Evolutionary conservation across 495 filamentous ascomycete genomes (phyloP).

Genomic region (Aspergillus ostianus): DNA sequence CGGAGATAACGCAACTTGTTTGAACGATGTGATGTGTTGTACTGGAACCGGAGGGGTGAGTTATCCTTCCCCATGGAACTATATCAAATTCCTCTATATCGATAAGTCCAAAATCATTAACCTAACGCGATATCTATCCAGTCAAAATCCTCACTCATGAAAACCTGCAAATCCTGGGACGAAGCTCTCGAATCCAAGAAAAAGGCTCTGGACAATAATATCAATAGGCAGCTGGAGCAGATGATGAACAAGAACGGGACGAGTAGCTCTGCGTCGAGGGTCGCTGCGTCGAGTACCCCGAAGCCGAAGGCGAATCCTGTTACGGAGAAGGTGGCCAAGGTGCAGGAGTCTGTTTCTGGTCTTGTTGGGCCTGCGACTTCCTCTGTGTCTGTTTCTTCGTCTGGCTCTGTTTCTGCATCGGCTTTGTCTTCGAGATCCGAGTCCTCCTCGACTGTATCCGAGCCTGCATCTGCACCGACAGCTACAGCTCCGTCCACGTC

Average conservation of each 20-base stretch:
- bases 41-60: conserved; percentile 16
- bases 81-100: too few relatives aligned
- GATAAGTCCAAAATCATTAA: too few relatives aligned
- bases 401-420: too few relatives aligned
- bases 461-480: too few relatives aligned
- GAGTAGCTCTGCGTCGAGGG: conserved; percentile 1
- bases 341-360: too few relatives aligned
- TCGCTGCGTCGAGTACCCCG: neutral
- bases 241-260: neutral
- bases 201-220: conserved; percentile 7
- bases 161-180: conserved; percentile 28
- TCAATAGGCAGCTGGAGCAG: neutral
- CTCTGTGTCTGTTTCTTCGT: too few relatives aligned
- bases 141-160: conserved; percentile 3
- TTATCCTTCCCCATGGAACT: too few relatives aligned
- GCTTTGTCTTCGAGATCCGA: too few relatives aligned
- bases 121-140: neutral
- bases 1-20: conserved; percentile 21
- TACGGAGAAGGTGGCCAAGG: too few relatives aligned
- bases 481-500: too few relatives aligned
- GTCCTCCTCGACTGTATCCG: too few relatives aligned
- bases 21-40: conserved; percentile 35
- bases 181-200: conserved; percentile 22
- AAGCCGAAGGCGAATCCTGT: neutral
- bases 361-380: too few relatives aligned